Conservation (phyloP, 2,329 filamentous ascomycete genomes). For the Fusarium anthophilum region DNA sequence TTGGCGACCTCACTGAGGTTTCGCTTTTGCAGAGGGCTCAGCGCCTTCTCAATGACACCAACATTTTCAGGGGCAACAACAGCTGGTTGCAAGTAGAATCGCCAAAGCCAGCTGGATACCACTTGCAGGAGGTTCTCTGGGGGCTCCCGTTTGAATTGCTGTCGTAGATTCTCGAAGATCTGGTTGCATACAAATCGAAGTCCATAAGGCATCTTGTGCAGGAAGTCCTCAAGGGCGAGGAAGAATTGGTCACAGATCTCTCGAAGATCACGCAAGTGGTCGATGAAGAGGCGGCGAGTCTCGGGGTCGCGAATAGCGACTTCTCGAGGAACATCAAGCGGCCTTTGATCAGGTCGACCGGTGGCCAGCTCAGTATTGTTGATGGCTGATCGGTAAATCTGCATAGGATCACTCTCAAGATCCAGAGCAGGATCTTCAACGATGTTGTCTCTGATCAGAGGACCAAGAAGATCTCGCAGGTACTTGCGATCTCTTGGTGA, state of each 20-base stretch:
- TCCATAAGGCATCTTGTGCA: slow-evolving; percentile 92
- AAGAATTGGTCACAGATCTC: slow-evolving; percentile 96
- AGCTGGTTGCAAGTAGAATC: slow-evolving; percentile 90
- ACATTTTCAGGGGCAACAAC: slow-evolving; percentile 90
- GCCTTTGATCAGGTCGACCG: slow-evolving; percentile 81
- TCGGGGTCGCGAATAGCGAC: slow-evolving; percentile 96
- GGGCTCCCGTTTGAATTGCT: slow-evolving; percentile 82
- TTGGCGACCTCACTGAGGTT: slow-evolving; percentile 92
- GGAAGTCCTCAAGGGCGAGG: slow-evolving; percentile 78
- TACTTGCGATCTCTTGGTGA: slow-evolving; percentile 94
- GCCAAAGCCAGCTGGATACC: slow-evolving; percentile 93
- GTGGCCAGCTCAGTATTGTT: slow-evolving; percentile 98
- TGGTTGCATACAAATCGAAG: slow-evolving; percentile 88
- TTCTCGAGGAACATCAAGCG: slow-evolving; percentile 86
- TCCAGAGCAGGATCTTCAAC: slow-evolving; percentile 91
- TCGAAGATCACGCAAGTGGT: slow-evolving; percentile 90
- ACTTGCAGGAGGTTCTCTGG: slow-evolving; percentile 82
- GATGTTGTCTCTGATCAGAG: slow-evolving; percentile 89
- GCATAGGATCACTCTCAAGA: slow-evolving; percentile 95
- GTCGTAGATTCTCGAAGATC: slow-evolving; percentile 80
- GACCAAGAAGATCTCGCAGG: slow-evolving; percentile 84
- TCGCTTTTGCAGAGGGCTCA: slow-evolving; percentile 91
- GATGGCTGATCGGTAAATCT: slow-evolving; percentile 94
- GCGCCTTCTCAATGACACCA: slow-evolving; percentile 87
- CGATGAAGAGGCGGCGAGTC: slow-evolving; percentile 90